Evolutionary conservation across 1,139 yeast genomes (phyloP).

Genomic region (Candida mesenterica): DNA sequence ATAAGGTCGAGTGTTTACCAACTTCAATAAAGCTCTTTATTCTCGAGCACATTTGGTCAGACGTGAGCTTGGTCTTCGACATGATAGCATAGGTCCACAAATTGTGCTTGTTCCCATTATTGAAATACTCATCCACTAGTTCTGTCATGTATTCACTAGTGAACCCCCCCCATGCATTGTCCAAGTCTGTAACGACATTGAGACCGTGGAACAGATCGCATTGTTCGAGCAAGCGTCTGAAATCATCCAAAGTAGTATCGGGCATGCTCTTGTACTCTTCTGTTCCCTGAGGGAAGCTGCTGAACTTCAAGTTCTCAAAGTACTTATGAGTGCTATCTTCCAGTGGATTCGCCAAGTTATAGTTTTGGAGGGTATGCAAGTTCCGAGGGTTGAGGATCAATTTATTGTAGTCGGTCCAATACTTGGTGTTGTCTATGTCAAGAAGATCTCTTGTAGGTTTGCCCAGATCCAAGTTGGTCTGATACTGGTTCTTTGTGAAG

Average conservation of each 20-base stretch:
- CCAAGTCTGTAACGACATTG: slow-evolving; percentile 64
- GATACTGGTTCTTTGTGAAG: slow-evolving; percentile 52
- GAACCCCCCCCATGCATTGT: slow-evolving; percentile 86
- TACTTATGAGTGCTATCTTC: slow-evolving; percentile 25
- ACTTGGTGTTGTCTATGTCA: slow-evolving; percentile 43
- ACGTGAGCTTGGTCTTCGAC: slow-evolving; percentile 3
- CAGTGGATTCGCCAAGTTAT: slow-evolving; percentile 38
- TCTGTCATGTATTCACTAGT: slow-evolving; percentile 49
- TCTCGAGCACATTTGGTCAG: slow-evolving; percentile 30
- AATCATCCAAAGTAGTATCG: slow-evolving; percentile 51
- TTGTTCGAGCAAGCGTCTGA: slow-evolving; percentile 68
- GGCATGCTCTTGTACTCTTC: slow-evolving; percentile 29
- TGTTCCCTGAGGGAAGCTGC: slow-evolving; percentile 27
- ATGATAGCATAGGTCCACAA: slow-evolving; percentile 41
- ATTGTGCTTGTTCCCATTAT: slow-evolving; percentile 49
- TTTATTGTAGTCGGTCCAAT: slow-evolving; percentile 82
- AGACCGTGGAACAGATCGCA: slow-evolving; percentile 76
- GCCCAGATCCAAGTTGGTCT: slow-evolving; percentile 54
- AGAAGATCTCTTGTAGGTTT: slow-evolving; percentile 24
- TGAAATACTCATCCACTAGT: slow-evolving; percentile 68
- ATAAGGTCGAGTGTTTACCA: slow-evolving; percentile 44
- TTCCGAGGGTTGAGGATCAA: slow-evolving; percentile 66
- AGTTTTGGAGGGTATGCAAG: slow-evolving; percentile 51
- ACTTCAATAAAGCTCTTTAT: slow-evolving; percentile 48
- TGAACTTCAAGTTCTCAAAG: slow-evolving; percentile 30